Evolutionary conservation across 78 protist species (phyloP), one percentile per base, ranked within the genome.

Genomic region (Dictyostelium firmibasis): DNA sequence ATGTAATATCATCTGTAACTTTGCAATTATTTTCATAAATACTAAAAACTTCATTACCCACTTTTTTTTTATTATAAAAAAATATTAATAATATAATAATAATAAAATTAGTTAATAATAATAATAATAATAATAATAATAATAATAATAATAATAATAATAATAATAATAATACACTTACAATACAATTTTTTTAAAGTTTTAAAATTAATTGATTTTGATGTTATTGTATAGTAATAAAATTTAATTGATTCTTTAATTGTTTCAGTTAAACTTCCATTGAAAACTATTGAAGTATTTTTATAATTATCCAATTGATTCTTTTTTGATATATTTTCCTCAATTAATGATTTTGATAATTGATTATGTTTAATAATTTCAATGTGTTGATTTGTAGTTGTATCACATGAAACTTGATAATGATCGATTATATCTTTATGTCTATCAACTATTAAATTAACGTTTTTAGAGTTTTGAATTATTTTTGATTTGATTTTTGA

Each of bases 321-420:
- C 33, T 64, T 64, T 64, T 64, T 64, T 64, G 74, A 25, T 64
- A 8, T 9, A n/a, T 64, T 64, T 0, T 64, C 74, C 8, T n/a
- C 27, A 3, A 64, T 64, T 64, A 64, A 64, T 27, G 27, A 25
- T 64, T 64, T 64, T 23, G 74, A 64, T 7, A 64, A 9, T 64
- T 64, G 74, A n/a, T 64, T 64, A 64, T 64, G 74, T 64, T 64
- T 64, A 64, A 64, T 64, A 5, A 64, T 64, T 64, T 64, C 74
- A 8, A 64, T 64, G 25, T 64, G 74, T 64, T 64, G 74, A 8
- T 64, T 64, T 64, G 33, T 64, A 0, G 29, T 20, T 11, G 27
- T n/a, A 64, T 64, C 74, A 64, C 27, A 25, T n/a, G 31, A n/a
- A 7, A 64, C 35, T 7, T 16, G 13, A 64, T 64, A 64, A 8